Base-by-base conservation (phyloP, 208 protist genomes). In the Herpetomonas muscarum region DNA sequence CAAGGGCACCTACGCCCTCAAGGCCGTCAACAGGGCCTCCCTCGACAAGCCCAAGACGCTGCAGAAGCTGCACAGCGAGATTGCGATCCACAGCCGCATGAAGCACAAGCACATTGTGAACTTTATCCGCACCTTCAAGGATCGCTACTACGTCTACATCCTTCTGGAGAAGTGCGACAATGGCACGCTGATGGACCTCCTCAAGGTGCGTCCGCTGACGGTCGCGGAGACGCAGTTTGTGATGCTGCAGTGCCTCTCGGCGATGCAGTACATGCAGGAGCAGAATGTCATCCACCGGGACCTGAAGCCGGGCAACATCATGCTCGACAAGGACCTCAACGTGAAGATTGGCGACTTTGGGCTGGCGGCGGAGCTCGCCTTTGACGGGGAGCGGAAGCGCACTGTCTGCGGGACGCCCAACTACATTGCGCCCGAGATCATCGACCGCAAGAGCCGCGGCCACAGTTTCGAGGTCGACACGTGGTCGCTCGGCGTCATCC, bases 381-480 rank as follows among this genome's bases (percentile, higher is more conserved):
- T 90, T 70, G 87, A 94, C 53, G 87, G 88, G 6, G 97, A 98
- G 65, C 72, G 94, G 26, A 98, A 98, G 73, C 73, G 87, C 41
- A 98, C 96, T 10, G 79, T 98, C 32, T 98, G 97, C 74, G 97
- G 97, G 24, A 98, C 97, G 22, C 97, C 97, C 4, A 98, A 98
- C 81, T 98, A 98, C 75, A 98, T 98, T 49, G 93, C 96, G 0
- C 96, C 96, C 4, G 92, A 97, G 67, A 93, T 98, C 67, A 82
- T 96, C 60, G 81, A 94, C 29, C 54, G 74, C 24, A 67, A 74
- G 26, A 83, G 76, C 55, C 79, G 90, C 47, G 96, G 96, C 15
- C 97, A 99, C 82, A 96, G 87, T 54, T 98, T 88, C 67, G 96
- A 99, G 69, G 98, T 99, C 5, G 98, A 99, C 76, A 86, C 98